Evolutionary conservation across 176 grass and related monocot species (phyloP), one percentile per base, ranked within the genome.

Genomic region (Olyra latifolia): DNA sequence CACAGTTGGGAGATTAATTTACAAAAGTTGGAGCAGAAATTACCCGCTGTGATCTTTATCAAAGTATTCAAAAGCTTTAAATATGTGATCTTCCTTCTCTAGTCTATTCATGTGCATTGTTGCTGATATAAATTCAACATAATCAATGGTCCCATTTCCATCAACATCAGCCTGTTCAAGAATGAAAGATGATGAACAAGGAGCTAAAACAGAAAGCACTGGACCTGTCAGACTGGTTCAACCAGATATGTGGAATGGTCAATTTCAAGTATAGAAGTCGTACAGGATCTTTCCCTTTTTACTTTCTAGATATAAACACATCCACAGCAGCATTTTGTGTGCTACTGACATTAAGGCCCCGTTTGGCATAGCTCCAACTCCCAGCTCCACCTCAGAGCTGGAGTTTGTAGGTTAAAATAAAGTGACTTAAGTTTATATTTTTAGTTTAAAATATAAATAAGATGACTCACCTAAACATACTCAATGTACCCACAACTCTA

Each of bases 41-140:
- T 91, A 98, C 92, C 95, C 92, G 90, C 95, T 98, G 19, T 87
- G 85, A 50, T 98, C 95, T 63, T 94, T 86, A 66, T 98, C 95
- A 85, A 98, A 98, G 86, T 98, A 98, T 68, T 94, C 88, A 0
- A 98, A 98, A 56, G 95, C 95, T 82, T 87, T 94, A 71, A 71
- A 94, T 59, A 98, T 89, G 66, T 98, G 95, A 72, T 92, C 92
- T 48, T 98, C 95, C 53, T 88, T 94, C 66, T 98, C 95, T 45
- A 92, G 27, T 91, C 90, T 94, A 78, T 98, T 98, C 92, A 98
- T 89, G 77, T 98, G 95, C 92, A 98, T 94, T 41, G 95, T 98
- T 54, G 95, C 95, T 10, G 92, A 89, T 89, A 98, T 94, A 71
- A 98, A 98, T 76, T 98, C 95, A 6, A 85, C 77, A 69, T 98